Base-by-base conservation (phyloP, 495 filamentous ascomycete genomes). In the Jackrogersella minutella region DNA sequence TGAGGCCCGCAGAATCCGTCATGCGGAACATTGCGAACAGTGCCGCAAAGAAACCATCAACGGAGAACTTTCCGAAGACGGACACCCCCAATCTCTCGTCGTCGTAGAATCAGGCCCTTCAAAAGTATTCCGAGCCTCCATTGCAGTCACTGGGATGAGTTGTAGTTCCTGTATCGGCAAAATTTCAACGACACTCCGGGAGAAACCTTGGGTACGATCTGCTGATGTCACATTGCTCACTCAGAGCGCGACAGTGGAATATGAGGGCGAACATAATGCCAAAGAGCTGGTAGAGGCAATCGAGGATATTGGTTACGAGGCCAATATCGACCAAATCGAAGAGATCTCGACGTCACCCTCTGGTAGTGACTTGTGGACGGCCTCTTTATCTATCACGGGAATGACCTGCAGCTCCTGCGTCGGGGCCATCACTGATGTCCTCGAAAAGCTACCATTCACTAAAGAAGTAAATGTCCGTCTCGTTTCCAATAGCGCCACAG, bases 81-180 rank as follows among this genome's bases (percentile, higher is more conserved):
- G 8, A 16, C 22, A 24, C 2, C 8, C 8, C 1, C 10, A 52
- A 9, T 36, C 49, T 19, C 49, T 52, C n/a, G 49, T 52, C 31
- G 49, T 52, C 31, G 24, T 52, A 5, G 49, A 52, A 21, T 52
- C 49, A 4, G 30, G 28, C 1, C 10, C 49, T 6, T 14, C 49
- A 5, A 52, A 52, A 36, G 11, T 16, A 33, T 52, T 36, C 9
- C 16, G 31, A 24, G 49, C 49, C 5, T 34, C 49, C 10, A 52
- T 52, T 8, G 14, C 49, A 10, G 22, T 52, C 24, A 33, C 13
- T 2, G 49, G 49, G 30, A 52, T 52, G 49, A 52, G 30, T 8
- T 52, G 49, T 36, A 52, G 49, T 31, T 52, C 49, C 24, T 52
- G 49, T 36, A 31, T 52, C 30, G 49, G 49, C 30, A 52, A 52